These are phyloP conservation scores for Macrocystidia cucumis DNA, from an alignment of 1,284 basidiomycete genomes.

Conservation along the genomic window DNA sequence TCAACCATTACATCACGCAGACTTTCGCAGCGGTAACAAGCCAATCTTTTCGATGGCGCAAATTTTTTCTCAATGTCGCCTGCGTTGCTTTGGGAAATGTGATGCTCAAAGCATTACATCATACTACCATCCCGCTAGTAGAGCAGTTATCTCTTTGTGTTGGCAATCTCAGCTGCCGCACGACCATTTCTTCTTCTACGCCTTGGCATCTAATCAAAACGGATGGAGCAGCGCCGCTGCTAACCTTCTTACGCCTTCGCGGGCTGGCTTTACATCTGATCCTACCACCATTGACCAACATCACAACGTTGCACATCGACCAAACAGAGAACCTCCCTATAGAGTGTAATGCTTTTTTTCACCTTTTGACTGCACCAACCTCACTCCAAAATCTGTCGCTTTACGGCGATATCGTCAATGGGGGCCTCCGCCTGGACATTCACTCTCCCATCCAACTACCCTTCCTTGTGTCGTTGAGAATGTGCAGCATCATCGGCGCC, in stretches of 20 bases:
- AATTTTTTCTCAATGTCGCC: conserved; percentile 21
- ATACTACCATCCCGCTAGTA: conserved; percentile 20
- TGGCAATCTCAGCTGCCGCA: conserved; percentile 15
- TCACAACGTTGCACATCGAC: conserved; percentile 36
- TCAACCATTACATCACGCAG: conserved; percentile 11
- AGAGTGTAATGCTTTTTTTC: conserved; percentile 20
- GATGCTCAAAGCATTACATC: conserved; percentile 18
- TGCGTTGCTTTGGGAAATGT: conserved; percentile 17
- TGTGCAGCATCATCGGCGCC: conserved; percentile 24
- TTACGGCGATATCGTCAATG: conserved; percentile 26
- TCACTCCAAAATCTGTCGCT: conserved; percentile 28
- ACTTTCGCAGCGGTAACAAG: conserved; percentile 21
- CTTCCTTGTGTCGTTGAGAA: conserved; percentile 25
- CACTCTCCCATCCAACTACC: conserved; percentile 22
- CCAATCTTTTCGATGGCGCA: conserved; percentile 26
- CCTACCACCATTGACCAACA: conserved; percentile 23
- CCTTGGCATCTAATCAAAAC: conserved; percentile 4
- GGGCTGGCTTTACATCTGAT: conserved; percentile 32
- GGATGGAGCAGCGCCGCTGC: conserved; percentile 20
- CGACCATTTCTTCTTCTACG: not conserved
- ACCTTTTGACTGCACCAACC: conserved; percentile 21
- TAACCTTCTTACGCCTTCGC: conserved; percentile 30
- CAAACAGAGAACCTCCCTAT: conserved; percentile 25
- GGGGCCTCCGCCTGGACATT: conserved; percentile 6
- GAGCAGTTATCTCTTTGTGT: conserved; percentile 28